A percentile compares a stretch with the other conserved stretches of the same genome.
phyloP scores from a whole-genome alignment of 179 eudicot species.

The Drosera spatulata region DNA sequence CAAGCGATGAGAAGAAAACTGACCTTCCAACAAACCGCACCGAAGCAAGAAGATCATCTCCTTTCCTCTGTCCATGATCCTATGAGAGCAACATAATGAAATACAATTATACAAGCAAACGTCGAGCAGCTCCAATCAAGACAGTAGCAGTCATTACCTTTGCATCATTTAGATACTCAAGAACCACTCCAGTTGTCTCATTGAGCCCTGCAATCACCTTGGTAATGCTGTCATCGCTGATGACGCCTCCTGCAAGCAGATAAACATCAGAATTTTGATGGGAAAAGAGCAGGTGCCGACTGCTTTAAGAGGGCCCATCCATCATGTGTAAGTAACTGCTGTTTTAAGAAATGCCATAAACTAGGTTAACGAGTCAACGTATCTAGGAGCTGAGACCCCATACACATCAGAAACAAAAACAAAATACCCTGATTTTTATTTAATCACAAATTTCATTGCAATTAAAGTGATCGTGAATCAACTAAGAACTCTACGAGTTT shows the following conservation, averaged over 20 bases:
- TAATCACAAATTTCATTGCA: no score
- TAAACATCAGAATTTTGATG: constrained; percentile 50
- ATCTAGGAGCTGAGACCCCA: no score
- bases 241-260: constrained; percentile 31
- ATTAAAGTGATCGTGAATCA: no score
- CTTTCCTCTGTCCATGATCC: constrained; percentile 78
- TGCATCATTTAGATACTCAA: constrained; percentile 90
- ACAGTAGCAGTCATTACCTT: constrained; percentile 36
- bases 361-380: no score
- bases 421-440: no score
- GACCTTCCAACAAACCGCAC: constrained; percentile 89
- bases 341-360: no score
- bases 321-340: no score
- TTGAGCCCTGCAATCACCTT: constrained; percentile 76
- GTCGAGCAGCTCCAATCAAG: neutral
- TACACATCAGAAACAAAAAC: no score
- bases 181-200: constrained; percentile 67
- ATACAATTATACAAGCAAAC: no score
- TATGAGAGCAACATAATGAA: constrained; percentile 14
- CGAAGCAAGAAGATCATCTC: constrained; percentile 88
- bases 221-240: constrained; percentile 46
- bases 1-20: constrained; percentile 3
- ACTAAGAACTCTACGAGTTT: no score
- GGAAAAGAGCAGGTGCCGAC: neutral
- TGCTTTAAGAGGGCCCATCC: no score